Evolutionary conservation across 768 basidiomycete genomes (phyloP).

Genomic region (Tylopilus intermedius): DNA sequence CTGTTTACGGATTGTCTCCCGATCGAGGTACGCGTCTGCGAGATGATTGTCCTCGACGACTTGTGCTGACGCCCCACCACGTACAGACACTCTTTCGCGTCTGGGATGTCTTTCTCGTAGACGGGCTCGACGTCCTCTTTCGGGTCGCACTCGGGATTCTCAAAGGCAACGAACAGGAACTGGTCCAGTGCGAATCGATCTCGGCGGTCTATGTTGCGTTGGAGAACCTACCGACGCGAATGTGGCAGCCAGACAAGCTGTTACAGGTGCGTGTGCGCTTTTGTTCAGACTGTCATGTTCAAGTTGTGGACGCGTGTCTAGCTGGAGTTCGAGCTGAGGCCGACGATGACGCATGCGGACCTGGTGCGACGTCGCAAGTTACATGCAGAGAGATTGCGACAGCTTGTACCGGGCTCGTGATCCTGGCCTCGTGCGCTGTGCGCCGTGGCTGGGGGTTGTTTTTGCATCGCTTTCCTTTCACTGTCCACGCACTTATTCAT

Average conservation of each 20-base stretch:
- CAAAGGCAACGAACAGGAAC: constrained; percentile 75
- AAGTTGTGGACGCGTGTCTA: constrained; percentile 17
- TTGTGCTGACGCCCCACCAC: too few species aligned
- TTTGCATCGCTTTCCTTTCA: not conserved
- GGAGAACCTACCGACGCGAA: constrained; percentile 83
- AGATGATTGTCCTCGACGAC: not conserved
- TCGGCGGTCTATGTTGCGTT: constrained; percentile 86
- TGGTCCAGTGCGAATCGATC: constrained; percentile 78
- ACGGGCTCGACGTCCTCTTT: constrained; percentile 88
- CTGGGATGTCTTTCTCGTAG: constrained; percentile 94
- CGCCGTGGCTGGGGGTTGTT: not conserved
- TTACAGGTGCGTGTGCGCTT: constrained; percentile 55
- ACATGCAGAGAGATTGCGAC: constrained; percentile 45
- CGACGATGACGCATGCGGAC: constrained; percentile 49
- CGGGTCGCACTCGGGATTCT: constrained; percentile 87
- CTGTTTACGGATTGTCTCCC: constrained; percentile 95
- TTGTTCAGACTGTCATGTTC: too few species aligned
- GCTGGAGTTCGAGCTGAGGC: constrained; percentile 56
- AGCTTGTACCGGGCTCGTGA: constrained; percentile 34
- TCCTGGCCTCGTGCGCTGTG: not conserved
- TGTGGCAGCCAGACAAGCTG: constrained; percentile 91
- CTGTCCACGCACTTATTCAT: not conserved
- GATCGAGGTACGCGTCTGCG: constrained; percentile 62
- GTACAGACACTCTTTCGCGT: constrained; percentile 84
- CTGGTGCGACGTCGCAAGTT: constrained; percentile 49